phyloP scores from a whole-genome alignment of 768 basidiomycete species.

The Rickenella mellea region DNA sequence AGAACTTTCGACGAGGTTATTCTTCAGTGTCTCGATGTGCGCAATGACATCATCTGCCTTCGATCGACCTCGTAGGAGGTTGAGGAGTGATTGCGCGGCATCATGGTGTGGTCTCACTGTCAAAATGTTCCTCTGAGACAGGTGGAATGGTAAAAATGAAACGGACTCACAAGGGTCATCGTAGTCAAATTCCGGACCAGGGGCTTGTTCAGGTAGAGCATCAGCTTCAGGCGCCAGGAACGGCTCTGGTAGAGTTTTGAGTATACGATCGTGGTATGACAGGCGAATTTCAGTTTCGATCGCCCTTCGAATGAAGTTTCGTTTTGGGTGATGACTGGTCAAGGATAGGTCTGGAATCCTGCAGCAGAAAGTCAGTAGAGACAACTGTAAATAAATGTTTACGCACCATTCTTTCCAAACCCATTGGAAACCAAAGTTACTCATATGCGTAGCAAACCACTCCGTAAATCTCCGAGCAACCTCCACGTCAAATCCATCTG shows the following conservation, averaged over 20 bases:
- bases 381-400: neutral
- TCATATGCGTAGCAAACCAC: slow-evolving; percentile 95
- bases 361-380: neutral
- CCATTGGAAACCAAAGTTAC: slow-evolving; percentile 97
- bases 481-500: slow-evolving; percentile 83
- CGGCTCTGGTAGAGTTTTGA: slow-evolving; percentile 75
- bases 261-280: slow-evolving; percentile 87
- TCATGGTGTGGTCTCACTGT: slow-evolving; percentile 71
- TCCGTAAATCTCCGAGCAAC: slow-evolving; percentile 75
- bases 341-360: slow-evolving; percentile 85
- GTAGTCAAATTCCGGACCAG: slow-evolving; percentile 75
- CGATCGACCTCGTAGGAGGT: slow-evolving; percentile 72
- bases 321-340: slow-evolving; percentile 70
- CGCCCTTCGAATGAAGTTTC: slow-evolving; percentile 78
- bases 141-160: neutral
- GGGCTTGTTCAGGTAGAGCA: slow-evolving; percentile 60
- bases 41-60: slow-evolving; percentile 73
- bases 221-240: slow-evolving; percentile 62
- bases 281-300: slow-evolving; percentile 85
- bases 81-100: slow-evolving; percentile 68
- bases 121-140: neutral
- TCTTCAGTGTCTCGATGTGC: slow-evolving; percentile 63
- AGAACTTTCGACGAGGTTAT: slow-evolving; percentile 49
- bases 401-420: slow-evolving; percentile 98
- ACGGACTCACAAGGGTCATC: slow-evolving; percentile 59